Evolutionary conservation across 306 rosid genomes (phyloP).

Genomic region (Crotalaria pallida): DNA sequence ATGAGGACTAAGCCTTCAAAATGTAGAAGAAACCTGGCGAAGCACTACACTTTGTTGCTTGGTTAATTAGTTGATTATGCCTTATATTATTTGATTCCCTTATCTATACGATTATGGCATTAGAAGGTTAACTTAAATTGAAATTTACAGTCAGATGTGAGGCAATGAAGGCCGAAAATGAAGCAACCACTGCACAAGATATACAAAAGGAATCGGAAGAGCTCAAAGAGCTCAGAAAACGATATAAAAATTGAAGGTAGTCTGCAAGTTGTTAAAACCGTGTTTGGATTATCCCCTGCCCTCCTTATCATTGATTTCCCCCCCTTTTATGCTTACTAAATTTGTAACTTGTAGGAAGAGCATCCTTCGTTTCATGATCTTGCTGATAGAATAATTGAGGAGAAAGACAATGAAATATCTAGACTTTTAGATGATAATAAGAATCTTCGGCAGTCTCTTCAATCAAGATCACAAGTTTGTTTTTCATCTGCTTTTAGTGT

Average conservation of each 20-base stretch:
- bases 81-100: conserved; percentile 11
- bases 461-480: no score
- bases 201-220: no score
- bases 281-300: conserved; percentile 15
- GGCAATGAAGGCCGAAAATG: conserved; percentile 65
- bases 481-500: no score
- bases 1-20: no score
- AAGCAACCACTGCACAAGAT: no score
- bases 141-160: conserved; percentile 73
- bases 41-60: conserved; percentile 34
- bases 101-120: conserved; percentile 1
- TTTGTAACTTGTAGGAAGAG: conserved; percentile 60
- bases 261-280: conserved; percentile 3
- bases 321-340: conserved; percentile 24
- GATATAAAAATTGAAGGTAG: conserved; percentile 70
- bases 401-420: no score
- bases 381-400: conserved; percentile 91
- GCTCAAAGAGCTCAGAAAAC: no score
- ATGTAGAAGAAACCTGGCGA: no score
- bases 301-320: no score
- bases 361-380: conserved; percentile 82
- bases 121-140: conserved; percentile 18
- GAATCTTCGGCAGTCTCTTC: no score
- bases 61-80: conserved; percentile 21
- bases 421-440: no score